phyloP scores from a whole-genome alignment of 2,329 filamentous ascomycete genomes.

The Trichoderma lentiforme region DNA sequence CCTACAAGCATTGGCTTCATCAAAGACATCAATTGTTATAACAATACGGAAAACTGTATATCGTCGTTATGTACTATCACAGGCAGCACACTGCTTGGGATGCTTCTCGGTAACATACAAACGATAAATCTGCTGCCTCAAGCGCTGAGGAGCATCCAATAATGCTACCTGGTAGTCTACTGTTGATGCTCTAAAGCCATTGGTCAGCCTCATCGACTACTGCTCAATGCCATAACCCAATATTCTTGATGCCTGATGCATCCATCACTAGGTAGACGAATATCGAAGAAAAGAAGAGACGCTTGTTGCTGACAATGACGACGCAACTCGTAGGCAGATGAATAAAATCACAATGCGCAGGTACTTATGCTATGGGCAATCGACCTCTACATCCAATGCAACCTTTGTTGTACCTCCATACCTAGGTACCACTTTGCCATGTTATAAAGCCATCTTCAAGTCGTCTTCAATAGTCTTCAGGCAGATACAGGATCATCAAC shows the following conservation, averaged over 20 bases:
- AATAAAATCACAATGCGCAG: background rate
- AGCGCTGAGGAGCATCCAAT: background rate
- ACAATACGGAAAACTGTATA: background rate
- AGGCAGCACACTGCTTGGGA: background rate
- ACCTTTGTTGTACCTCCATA: too few species aligned
- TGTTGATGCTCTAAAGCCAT: background rate
- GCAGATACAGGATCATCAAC: background rate
- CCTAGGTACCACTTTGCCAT: background rate
- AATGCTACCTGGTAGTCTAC: background rate
- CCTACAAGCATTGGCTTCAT: background rate
- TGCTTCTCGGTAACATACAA: background rate
- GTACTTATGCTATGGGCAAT: background rate
- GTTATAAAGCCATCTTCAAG: background rate
- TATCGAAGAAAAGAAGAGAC: background rate
- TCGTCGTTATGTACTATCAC: background rate
- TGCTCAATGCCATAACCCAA: background rate
- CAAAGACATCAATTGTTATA: background rate
- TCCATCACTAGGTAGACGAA: background rate
- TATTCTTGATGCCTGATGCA: slow-evolving; percentile 1
- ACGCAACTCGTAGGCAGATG: background rate
- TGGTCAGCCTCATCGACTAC: background rate
- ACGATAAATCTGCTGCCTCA: background rate
- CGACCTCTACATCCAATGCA: background rate
- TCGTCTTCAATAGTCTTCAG: background rate
- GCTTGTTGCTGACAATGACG: background rate